Evolutionary conservation across 345 rosid genomes (phyloP).

Genomic region (Hibiscus tridactylites): DNA sequence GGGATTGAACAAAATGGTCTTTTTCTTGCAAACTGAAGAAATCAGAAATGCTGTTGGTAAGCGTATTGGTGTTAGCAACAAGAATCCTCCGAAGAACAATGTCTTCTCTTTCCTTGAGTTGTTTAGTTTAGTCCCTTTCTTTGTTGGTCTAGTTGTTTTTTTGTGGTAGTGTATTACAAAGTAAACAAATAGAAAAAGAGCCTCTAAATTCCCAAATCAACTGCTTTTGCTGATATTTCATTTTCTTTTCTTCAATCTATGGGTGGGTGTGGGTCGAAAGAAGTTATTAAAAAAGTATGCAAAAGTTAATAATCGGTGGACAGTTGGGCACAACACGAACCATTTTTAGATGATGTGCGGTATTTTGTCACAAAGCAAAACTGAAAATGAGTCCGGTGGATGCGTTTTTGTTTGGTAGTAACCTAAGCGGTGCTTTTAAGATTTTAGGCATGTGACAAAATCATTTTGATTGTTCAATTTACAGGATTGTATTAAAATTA

Average conservation of each 20-base stretch:
- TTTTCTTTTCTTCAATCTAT: not conserved
- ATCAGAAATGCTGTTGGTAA: slow-evolving; percentile 58
- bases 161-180: slow-evolving; percentile 28
- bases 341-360: not conserved
- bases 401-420: not conserved
- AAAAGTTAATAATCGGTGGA: not conserved
- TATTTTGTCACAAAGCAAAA: not conserved
- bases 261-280: not conserved
- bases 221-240: not conserved
- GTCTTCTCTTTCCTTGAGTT: not conserved
- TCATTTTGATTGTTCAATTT: not conserved
- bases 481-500: too few species aligned
- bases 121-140: not conserved
- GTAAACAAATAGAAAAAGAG: too few species aligned
- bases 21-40: slow-evolving; percentile 38
- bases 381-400: not conserved
- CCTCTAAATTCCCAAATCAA: too few species aligned
- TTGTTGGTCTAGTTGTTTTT: slow-evolving; percentile 5
- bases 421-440: not conserved
- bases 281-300: not conserved
- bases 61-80: slow-evolving; percentile 38
- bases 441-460: not conserved
- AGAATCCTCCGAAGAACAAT: not conserved
- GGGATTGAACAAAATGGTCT: slow-evolving; percentile 46
- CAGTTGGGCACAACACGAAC: not conserved